These are phyloP conservation scores for Blastocladiella emersonii DNA, from an alignment of 371 early-diverging fungal species.

Conservation along the genomic window DNA sequence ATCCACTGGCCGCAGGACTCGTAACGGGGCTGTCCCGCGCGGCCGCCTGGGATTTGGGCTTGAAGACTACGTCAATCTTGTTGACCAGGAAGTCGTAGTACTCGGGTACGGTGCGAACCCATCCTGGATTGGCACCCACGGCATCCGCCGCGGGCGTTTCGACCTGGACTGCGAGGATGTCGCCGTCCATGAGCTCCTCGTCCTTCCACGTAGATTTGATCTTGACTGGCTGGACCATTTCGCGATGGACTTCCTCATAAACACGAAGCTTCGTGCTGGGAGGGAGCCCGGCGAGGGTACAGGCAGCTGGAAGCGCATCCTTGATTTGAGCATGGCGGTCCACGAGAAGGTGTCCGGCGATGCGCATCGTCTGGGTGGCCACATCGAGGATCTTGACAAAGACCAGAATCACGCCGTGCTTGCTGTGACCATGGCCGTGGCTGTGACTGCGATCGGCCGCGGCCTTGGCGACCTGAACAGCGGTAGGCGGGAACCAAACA, in stretches of 20 bases:
- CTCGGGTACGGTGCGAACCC: slow-evolving; percentile 36
- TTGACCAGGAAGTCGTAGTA: slow-evolving; percentile 61
- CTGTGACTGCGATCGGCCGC: no score
- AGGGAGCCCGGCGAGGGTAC: background rate
- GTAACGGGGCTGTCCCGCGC: background rate
- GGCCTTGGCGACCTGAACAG: no score
- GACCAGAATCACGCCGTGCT: background rate
- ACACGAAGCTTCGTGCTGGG: background rate
- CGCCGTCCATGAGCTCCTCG: slow-evolving; percentile 20
- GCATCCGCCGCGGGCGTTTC: no score
- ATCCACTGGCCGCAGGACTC: background rate
- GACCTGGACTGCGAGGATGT: background rate
- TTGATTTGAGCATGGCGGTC: background rate
- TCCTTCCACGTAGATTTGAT: slow-evolving; percentile 36
- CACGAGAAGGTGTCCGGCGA: background rate
- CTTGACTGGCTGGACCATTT: slow-evolving; percentile 49
- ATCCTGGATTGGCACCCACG: no score
- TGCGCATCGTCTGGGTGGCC: background rate
- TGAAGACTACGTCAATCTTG: slow-evolving; percentile 51
- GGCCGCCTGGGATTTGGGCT: slow-evolving; percentile 24
- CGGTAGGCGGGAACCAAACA: no score
- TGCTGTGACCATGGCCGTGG: no score
- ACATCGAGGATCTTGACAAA: background rate
- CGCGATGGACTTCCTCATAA: background rate
- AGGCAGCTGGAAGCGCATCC: background rate